These are phyloP conservation scores for Solanum medicagineum DNA, from an alignment of 257 asterid species.

Conservation along the genomic window DNA sequence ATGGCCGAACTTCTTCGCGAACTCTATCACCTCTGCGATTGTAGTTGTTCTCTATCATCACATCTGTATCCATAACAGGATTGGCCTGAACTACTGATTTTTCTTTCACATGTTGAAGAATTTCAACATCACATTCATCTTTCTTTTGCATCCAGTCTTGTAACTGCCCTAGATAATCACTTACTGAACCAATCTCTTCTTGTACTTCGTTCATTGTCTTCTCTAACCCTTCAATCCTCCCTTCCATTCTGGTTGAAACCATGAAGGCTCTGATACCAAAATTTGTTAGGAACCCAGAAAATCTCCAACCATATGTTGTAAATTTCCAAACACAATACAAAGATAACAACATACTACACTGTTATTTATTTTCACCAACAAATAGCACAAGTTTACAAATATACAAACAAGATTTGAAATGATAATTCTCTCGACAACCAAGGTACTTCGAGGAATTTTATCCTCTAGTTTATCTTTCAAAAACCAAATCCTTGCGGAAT, in stretches of 20 bases:
- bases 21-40: neutral
- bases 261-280: neutral
- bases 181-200: neutral
- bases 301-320: no score
- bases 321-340: no score
- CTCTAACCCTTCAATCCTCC: neutral
- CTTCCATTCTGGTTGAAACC: neutral
- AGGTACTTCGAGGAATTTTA: no score
- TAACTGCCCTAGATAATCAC: neutral
- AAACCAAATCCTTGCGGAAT: no score
- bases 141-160: neutral
- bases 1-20: neutral
- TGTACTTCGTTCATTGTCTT: neutral
- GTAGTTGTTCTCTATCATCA: neutral
- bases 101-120: neutral
- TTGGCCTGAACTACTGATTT: neutral
- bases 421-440: no score
- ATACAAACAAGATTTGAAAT: no score
- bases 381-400: no score
- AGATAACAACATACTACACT: no score
- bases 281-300: no score
- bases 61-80: neutral
- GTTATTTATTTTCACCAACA: no score
- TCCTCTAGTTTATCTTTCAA: no score
- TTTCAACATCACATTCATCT: neutral